phyloP scores from a whole-genome alignment of 148 eudicot genomes.

The Talinum fruticosum region DNA sequence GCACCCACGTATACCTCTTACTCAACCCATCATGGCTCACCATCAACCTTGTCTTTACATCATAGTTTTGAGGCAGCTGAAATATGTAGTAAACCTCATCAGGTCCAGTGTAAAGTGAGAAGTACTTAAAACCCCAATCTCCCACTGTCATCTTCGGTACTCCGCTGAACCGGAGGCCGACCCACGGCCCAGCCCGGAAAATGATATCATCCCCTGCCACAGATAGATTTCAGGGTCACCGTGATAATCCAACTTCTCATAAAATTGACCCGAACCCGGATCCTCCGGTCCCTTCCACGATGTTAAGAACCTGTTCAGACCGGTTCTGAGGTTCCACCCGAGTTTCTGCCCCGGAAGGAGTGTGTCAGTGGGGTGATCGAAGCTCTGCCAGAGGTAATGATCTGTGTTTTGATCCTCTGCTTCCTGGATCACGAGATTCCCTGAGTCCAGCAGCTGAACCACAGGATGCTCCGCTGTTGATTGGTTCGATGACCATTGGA shows the following conservation, averaged over 20 bases:
- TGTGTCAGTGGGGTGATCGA: constrained; percentile 39
- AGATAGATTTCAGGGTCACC: constrained; percentile 44
- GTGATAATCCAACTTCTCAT: constrained; percentile 26
- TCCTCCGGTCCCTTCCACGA: constrained; percentile 34
- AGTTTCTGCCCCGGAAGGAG: constrained; percentile 41
- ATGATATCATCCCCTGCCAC: constrained; percentile 10
- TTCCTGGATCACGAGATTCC: constrained; percentile 40
- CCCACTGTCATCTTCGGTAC: constrained; percentile 58
- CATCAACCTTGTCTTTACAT: constrained; percentile 39
- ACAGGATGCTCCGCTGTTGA: constrained; percentile 21
- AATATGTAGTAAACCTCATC: constrained; percentile 40
- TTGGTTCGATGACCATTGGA: constrained; percentile 4
- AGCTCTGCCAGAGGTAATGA: constrained; percentile 38
- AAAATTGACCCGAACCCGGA: constrained; percentile 32
- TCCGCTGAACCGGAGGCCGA: constrained; percentile 71
- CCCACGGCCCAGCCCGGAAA: constrained; percentile 86
- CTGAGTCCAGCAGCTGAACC: constrained; percentile 32
- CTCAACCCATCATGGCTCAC: constrained; percentile 33
- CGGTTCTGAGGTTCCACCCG: constrained; percentile 33
- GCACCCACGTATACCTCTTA: constrained; percentile 46
- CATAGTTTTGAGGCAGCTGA: constrained; percentile 10
- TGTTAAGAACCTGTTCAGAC: constrained; percentile 25
- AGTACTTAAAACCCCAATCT: constrained; percentile 26
- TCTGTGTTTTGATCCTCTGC: constrained; percentile 15
- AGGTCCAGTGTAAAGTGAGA: constrained; percentile 22